A percentile compares a stretch with the other conserved stretches of the same genome.
Conservation (phyloP, 208 protist genomes). For the Wallacemonas sp. region DNA sequence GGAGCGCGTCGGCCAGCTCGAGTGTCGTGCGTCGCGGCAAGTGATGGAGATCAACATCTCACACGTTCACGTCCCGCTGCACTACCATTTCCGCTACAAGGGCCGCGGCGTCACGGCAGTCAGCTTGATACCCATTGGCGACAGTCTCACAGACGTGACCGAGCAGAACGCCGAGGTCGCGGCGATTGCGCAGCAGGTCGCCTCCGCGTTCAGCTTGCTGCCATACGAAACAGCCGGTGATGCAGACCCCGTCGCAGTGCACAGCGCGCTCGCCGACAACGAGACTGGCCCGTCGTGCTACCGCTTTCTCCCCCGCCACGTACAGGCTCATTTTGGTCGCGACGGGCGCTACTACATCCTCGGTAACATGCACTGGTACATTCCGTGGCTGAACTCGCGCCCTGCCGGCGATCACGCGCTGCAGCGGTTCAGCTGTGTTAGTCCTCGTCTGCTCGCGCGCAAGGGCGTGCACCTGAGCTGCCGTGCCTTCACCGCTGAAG, state of each 20-base stretch:
- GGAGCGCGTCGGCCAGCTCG: conserved; percentile 38
- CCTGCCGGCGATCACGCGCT: conserved; percentile 11
- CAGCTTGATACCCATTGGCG: conserved; percentile 26
- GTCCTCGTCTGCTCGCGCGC: conserved; percentile 24
- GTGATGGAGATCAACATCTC: conserved; percentile 34
- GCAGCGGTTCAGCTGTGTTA: conserved; percentile 33
- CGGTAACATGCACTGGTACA: conserved; percentile 37
- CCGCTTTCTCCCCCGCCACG: conserved; percentile 27
- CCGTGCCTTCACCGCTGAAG: conserved; percentile 31
- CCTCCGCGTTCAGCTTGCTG: conserved; percentile 36
- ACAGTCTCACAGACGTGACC: conserved; percentile 28
- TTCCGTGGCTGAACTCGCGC: conserved; percentile 35
- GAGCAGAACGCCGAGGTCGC: conserved; percentile 45
- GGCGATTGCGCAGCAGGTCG: conserved; percentile 40
- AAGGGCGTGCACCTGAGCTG: conserved; percentile 31
- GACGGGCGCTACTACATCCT: conserved; percentile 51
- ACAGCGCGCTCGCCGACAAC: not conserved
- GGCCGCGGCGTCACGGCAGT: conserved; percentile 42
- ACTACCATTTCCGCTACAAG: conserved; percentile 53
- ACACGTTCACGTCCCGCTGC: conserved; percentile 43
- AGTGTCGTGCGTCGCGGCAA: conserved; percentile 42
- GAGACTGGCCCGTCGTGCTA: conserved; percentile 14
- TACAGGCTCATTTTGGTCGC: conserved; percentile 37
- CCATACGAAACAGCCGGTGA: conserved; percentile 21
- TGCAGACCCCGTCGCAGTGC: not conserved